Evolutionary conservation across 345 rosid genomes (phyloP).

Genomic region (Gossypium mustelinum): DNA sequence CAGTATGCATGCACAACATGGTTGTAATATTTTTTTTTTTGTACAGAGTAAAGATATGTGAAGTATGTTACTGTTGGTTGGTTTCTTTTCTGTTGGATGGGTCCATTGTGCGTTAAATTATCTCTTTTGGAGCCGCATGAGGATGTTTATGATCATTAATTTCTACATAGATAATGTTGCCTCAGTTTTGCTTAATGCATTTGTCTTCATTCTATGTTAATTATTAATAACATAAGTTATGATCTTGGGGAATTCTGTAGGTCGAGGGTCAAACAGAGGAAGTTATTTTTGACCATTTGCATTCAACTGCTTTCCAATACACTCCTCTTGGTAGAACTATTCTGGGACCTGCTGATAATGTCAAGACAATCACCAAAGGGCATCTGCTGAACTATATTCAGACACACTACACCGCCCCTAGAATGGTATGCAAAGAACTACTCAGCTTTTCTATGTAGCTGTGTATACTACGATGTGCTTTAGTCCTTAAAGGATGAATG

Average conservation of each 20-base stretch:
- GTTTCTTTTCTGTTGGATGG: not conserved
- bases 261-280: slow-evolving; percentile 98
- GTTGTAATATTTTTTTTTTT: too few species aligned
- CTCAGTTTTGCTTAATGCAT: not conserved
- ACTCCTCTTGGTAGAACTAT: slow-evolving; percentile 95
- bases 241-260: slow-evolving; percentile 34
- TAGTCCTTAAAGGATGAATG: not conserved
- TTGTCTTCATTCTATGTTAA: not conserved
- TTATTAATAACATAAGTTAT: not conserved
- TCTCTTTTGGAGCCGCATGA: not conserved
- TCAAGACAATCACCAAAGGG: slow-evolving; percentile 70
- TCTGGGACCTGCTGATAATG: slow-evolving; percentile 87
- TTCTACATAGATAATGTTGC: not conserved
- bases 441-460: not conserved
- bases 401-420: slow-evolving; percentile 96
- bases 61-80: too few species aligned
- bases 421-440: slow-evolving; percentile 57
- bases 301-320: slow-evolving; percentile 95
- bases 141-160: not conserved
- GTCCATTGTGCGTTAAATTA: not conserved
- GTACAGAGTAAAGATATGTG: too few species aligned
- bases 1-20: too few species aligned
- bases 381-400: slow-evolving; percentile 80
- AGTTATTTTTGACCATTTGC: slow-evolving; percentile 97
- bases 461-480: not conserved